Base-by-base conservation (phyloP, 1,139 yeast species). In the Yamadazyma sp. region DNA sequence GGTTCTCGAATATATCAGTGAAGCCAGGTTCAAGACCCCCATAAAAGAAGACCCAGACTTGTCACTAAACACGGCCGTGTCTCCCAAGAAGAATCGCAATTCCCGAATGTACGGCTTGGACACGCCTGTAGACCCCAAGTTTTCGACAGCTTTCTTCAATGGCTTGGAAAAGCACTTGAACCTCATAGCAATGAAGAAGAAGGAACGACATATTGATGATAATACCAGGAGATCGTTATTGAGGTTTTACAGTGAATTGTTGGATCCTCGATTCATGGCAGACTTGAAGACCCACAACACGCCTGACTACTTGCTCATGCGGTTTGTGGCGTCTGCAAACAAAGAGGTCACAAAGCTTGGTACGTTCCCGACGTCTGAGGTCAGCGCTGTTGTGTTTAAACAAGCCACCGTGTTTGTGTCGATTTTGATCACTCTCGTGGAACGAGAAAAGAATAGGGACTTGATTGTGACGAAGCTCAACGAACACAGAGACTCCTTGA, bases 271-370 rank as follows among this genome's bases (percentile, higher is more conserved):
- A 2, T 66, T 67, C 37, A 65, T 71, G 45, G 50, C 56, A 15
- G 78, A 74, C 18, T 48, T 69, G 31, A 46, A 62, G 31, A 56
- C 71, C 17, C 67, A 73, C 41, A 66, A 68, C 30, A 71, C 77
- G 27, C 77, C 81, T 1, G 91, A 83, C 48, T 84, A 80, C 42
- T 62, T 86, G 38, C 75, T 86, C 7, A 76, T 83, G 67, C 70
- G 75, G 55, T 87, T 85, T 56, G 77, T 83, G 16, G 73, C 82
- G 17, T 72, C 78, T 43, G 81, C 87, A 7, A 79, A 80, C 41
- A 82, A 79, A 48, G 91, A 83, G 55, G 57, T 84, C 28, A 70
- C 68, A 37, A 80, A 81, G 46, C 48, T 77, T 30, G 76, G 77
- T 1, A 56, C 60, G 31, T 49, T 58, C n/a, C 69, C 69, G 4